Evolutionary conservation across 495 filamentous ascomycete genomes (phyloP), one percentile per base, ranked within the genome.

Genomic region (Hyaloscypha variabilis): DNA sequence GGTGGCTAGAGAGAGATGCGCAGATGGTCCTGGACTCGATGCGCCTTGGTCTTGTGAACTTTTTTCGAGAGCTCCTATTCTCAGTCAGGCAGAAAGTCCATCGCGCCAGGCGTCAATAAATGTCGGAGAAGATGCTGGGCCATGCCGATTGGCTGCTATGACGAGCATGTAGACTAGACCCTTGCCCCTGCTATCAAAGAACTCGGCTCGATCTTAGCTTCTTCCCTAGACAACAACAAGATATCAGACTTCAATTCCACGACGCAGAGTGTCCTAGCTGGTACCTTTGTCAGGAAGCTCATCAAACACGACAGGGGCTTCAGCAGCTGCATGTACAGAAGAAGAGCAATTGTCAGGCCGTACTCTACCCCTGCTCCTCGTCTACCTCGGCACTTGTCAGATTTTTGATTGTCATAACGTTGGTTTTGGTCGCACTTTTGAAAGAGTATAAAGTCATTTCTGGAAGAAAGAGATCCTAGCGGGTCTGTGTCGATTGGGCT

Each of bases 51-150:
- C 25, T 23, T 42, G 13, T 58, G 23, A 52, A 52, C 39, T 64
- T 68, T 68, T 62, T 64, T 58, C 29, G 25, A 54, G 58, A 65
- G 51, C 58, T 55, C 49, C 62, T 64, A 11, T 23, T 39, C 19
- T n/a, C n/a, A n/a, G 21, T 59, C 17, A 59, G 57, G 57, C 54
- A 30, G 30, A 8, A 34, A 34, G 14, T 46, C 8, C 5, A 14
- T 31, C 19, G 24, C 54, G 26, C 23, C 31, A 49, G 58, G 58
- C 58, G 13, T 17, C 25, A 13, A 34, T 19, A 3, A 34, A 1
- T n/a, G 2, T 13, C 31, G 31, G 31, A 34, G 31, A 6, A 3
- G n/a, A 26, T 28, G 25, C 25, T 34, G 4, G 8, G 3, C n/a
- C 54, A 56, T 19, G 25, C 51, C 21, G n/a, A 54, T 54, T 54